Conservation (phyloP, 371 early-diverging fungal species). For the Choanephora cucurbitarum region DNA sequence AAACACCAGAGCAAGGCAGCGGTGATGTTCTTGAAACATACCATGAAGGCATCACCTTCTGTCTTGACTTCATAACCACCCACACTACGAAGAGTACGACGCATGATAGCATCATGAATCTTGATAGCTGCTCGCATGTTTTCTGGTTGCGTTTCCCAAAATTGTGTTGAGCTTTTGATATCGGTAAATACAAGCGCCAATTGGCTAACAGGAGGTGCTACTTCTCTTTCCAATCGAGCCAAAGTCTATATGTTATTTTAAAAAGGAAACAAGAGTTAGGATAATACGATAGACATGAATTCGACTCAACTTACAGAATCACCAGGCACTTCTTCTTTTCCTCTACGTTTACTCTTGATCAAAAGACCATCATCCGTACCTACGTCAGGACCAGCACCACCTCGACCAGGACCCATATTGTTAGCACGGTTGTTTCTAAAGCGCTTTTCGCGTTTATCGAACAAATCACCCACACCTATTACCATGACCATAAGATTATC, state of each 20-base stretch:
- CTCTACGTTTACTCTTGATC: conserved; percentile 42
- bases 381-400: conserved; percentile 16
- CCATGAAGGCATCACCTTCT: conserved; percentile 97
- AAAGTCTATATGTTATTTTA: conserved; percentile 38
- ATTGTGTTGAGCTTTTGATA: conserved; percentile 90
- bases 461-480: conserved; percentile 78
- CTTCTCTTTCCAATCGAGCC: conserved; percentile 74
- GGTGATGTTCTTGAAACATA: conserved; percentile 86
- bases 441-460: conserved; percentile 52
- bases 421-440: conserved; percentile 30
- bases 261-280: no score
- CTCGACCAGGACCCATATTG: conserved; percentile 27
- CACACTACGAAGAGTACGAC: conserved; percentile 76
- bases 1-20: conserved; percentile 91
- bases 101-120: conserved; percentile 87
- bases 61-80: conserved; percentile 98
- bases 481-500: conserved; percentile 85
- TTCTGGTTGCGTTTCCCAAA: conserved; percentile 89
- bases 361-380: conserved; percentile 26
- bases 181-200: conserved; percentile 94
- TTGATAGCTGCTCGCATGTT: conserved; percentile 91
- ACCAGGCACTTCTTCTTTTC: conserved; percentile 52
- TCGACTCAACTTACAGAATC: conserved; percentile 51
- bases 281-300: no score
- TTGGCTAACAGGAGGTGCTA: conserved; percentile 83